Evolutionary conservation across 148 eudicot species (phyloP), one percentile per base, ranked within the genome.

Genomic region (Rheum nobile): DNA sequence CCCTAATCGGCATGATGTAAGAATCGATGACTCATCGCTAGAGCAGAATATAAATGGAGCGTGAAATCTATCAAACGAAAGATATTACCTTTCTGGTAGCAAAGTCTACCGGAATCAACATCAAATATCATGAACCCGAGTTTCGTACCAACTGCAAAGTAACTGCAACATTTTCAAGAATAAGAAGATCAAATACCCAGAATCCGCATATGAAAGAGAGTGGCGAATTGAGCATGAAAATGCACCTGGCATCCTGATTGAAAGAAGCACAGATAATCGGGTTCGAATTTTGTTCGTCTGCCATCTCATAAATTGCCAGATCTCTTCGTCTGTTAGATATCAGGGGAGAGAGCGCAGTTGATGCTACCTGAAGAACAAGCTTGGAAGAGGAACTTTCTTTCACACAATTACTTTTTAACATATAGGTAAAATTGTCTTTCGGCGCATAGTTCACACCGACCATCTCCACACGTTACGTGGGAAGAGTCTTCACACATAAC

Each of bases 141-240:
- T 71, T 80, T 94, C 6, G 98, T 89, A 47, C 96, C 97, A 76
- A 94, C 81, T 8, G 90, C 98, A 76, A 94, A 88, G 77, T 86
- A 87, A 61, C 98, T 94, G 76, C 71, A 74, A 41, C 71, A 63
- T 65, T 65, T 57, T 32, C 26, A 37, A 44, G 74, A 28, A 28
- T 17, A 32, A 11, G 14, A 41, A 14, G 41, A n/a, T 59, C 12
- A 71, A 48, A 26, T 55, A 59, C 6, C 4, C 16, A 72, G 38
- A 32, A 65, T 31, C 21, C 16, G 70, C 70, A 31, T 32, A 65
- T 6, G 41, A 32, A 17, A 48, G 54, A n/a, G n/a, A 19, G 50
- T 34, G 71, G 6, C 8, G 55, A 54, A 38, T 50, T 5, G 19
- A 54, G 47, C n/a, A 32, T 54, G 54, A 22, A 48, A 37, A 65